Base-by-base conservation (phyloP, 129 eudicot species). In the Smallanthus sonchifolius region DNA sequence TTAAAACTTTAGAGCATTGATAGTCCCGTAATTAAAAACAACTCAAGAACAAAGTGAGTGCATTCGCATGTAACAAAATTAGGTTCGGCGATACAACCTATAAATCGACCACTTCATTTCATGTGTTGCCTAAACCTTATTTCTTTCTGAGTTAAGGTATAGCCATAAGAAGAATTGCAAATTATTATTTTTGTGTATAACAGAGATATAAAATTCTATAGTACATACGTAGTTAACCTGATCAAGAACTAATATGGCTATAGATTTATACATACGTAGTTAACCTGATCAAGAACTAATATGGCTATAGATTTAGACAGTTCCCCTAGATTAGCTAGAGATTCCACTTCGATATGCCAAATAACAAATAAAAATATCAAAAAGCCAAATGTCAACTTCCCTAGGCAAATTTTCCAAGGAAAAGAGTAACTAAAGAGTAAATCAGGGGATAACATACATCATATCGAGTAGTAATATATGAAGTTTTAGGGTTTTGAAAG, bases 261-360 rank as follows among this genome's bases (percentile, higher is more conserved):
- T n/a, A n/a, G n/a, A n/a, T n/a, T n/a, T n/a, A n/a, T n/a, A n/a
- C n/a, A n/a, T n/a, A n/a, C 38, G 66, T 57, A 44, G 19, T 70
- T 44, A 38, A 91, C 97, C 97, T 91, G 97, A 72, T 91, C 97
- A 81, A 91, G 97, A 72, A 88, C 83, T 77, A 89, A 86, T 80
- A 91, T 88, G 47, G 97, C 90, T 72, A 61, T 81, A 68, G 95
- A 81, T 82, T 91, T 95, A 1, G 95, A 87, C 69, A 91, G 77
- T 75, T 84, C 84, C 65, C 80, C 90, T 59, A 91, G 92, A 67
- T 80, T 73, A 76, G 83, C 36, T 75, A 91, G 83, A 72, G 80
- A 78, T 64, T 86, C 75, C 49, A 86, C 80, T 67, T 84, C 92
- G 11, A 91, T 88, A 95, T 91, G 95, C 39, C 70, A 76, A 71